Evolutionary conservation across 495 filamentous ascomycete species (phyloP).

Genomic region (Pseudoneurospora amorphoporcata): DNA sequence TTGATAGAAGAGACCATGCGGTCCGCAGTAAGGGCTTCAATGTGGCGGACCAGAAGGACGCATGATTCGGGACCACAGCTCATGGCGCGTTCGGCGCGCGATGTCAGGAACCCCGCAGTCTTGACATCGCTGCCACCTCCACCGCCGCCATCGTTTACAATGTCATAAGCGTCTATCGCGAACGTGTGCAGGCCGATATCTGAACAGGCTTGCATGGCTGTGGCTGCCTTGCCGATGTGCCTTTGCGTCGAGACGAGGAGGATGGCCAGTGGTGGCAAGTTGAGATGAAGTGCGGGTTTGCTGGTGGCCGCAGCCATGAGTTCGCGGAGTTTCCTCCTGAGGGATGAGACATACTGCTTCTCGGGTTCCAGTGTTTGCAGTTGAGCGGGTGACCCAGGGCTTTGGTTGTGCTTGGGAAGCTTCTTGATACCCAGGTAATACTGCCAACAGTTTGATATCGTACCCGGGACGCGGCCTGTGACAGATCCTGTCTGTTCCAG

Average conservation of each 20-base stretch:
- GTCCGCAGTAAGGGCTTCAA: slow-evolving; percentile 85
- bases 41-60: slow-evolving; percentile 71
- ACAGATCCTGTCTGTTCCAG: slow-evolving; percentile 83
- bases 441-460: slow-evolving; percentile 65
- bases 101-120: slow-evolving; percentile 79
- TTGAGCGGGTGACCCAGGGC: slow-evolving; percentile 26
- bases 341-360: slow-evolving; percentile 46
- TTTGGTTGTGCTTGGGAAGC: slow-evolving; percentile 25
- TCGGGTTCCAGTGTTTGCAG: slow-evolving; percentile 28
- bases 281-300: slow-evolving; percentile 72
- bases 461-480: slow-evolving; percentile 63
- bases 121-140: slow-evolving; percentile 77
- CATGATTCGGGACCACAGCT: slow-evolving; percentile 76
- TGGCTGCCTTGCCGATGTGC: slow-evolving; percentile 75
- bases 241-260: slow-evolving; percentile 83
- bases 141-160: slow-evolving; percentile 76
- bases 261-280: slow-evolving; percentile 79
- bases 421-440: slow-evolving; percentile 72
- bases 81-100: slow-evolving; percentile 78
- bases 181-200: slow-evolving; percentile 90
- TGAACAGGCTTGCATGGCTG: slow-evolving; percentile 65
- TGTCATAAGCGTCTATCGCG: slow-evolving; percentile 83
- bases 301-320: slow-evolving; percentile 82
- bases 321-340: slow-evolving; percentile 71
- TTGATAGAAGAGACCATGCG: slow-evolving; percentile 75